A percentile compares a stretch with the other conserved stretches of the same genome.
phyloP scores from a whole-genome alignment of 192 early-diverging fungal genomes.

The Backusella australiensis region DNA sequence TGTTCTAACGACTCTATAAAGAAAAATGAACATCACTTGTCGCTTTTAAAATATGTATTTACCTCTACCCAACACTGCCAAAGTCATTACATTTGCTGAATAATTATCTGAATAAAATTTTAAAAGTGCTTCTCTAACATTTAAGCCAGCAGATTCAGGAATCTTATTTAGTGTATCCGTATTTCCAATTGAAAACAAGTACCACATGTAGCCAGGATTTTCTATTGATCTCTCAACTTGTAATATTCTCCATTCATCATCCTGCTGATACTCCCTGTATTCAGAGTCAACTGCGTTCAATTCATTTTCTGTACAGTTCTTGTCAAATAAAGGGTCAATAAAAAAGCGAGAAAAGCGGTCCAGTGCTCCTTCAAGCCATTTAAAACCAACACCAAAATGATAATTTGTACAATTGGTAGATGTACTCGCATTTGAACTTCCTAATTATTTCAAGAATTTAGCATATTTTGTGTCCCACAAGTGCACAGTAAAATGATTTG shows the following conservation, averaged over 20 bases:
- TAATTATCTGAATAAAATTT: constrained; percentile 86
- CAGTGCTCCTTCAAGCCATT: constrained; percentile 47
- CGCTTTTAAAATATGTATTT: background rate
- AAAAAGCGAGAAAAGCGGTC: constrained; percentile 84
- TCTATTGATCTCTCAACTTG: constrained; percentile 77
- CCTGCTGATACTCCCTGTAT: constrained; percentile 85
- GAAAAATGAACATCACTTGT: background rate
- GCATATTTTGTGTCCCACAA: background rate
- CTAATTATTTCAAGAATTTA: background rate
- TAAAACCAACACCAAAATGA: constrained; percentile 50
- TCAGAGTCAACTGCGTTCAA: constrained; percentile 89
- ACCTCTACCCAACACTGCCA: constrained; percentile 75
- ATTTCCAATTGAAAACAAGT: constrained; percentile 88
- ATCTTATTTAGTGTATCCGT: constrained; percentile 68
- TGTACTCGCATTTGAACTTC: constrained; percentile 48
- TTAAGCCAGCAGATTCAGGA: constrained; percentile 59
- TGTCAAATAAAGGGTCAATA: constrained; percentile 78
- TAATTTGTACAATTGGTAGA: constrained; percentile 43
- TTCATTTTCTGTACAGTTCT: constrained; percentile 84
- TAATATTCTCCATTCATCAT: constrained; percentile 74
- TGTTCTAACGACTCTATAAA: constrained; percentile 71
- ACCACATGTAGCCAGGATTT: constrained; percentile 69
- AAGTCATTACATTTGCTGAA: constrained; percentile 89
- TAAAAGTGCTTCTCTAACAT: constrained; percentile 76
- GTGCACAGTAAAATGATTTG: background rate